Evolutionary conservation across 805 yeast species (phyloP).

Genomic region (Starmerella floris): DNA sequence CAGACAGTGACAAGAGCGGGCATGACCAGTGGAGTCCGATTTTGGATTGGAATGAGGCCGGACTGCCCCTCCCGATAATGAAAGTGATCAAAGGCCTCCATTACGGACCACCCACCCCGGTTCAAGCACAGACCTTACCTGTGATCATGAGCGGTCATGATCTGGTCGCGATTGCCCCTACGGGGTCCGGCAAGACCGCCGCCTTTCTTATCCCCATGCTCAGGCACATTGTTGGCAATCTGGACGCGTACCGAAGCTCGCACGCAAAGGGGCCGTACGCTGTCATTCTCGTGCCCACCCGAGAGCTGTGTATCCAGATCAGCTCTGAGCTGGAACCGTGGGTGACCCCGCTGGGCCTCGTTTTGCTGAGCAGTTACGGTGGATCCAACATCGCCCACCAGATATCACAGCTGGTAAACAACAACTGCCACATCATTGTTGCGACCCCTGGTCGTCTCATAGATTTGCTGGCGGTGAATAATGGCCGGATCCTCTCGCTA

Average conservation of each 20-base stretch:
- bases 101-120: slow-evolving; percentile 62
- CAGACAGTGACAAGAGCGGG: not conserved
- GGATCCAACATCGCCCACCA: slow-evolving; percentile 75
- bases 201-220: slow-evolving; percentile 75
- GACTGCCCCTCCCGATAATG: slow-evolving; percentile 50
- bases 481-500: slow-evolving; percentile 61
- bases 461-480: slow-evolving; percentile 71
- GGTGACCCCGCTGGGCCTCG: slow-evolving; percentile 36
- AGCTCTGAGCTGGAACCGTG: slow-evolving; percentile 51
- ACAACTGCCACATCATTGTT: slow-evolving; percentile 66
- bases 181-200: slow-evolving; percentile 93
- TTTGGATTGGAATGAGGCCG: slow-evolving; percentile 66
- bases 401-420: slow-evolving; percentile 55
- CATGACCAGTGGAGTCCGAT: slow-evolving; percentile 39
- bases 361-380: slow-evolving; percentile 70
- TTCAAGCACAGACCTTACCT: slow-evolving; percentile 84
- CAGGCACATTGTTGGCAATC: slow-evolving; percentile 69
- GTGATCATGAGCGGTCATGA: slow-evolving; percentile 82
- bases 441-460: slow-evolving; percentile 95
- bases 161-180: slow-evolving; percentile 85
- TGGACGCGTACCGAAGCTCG: slow-evolving; percentile 29
- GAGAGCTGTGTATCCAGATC: slow-evolving; percentile 83
- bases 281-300: slow-evolving; percentile 72
- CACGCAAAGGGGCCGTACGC: slow-evolving; percentile 51
- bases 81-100: slow-evolving; percentile 39